Percentiles rank a stretch among this genome's conserved stretches.
Evolutionary conservation across 768 basidiomycete genomes (phyloP).

Genomic region (Chiua virens): DNA sequence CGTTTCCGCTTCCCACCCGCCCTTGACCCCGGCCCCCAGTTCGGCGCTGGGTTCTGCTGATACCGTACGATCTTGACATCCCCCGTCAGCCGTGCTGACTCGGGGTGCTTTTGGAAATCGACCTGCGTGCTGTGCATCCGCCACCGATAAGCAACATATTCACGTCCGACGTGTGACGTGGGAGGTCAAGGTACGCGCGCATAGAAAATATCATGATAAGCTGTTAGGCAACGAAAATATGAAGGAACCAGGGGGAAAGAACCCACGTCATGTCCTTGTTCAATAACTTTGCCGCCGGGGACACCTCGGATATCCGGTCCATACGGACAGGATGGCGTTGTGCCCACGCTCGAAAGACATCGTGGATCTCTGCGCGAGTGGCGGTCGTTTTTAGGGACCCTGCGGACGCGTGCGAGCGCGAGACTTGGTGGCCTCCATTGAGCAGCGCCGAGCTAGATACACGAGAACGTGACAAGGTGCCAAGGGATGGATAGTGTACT

Average conservation of each 20-base stretch:
- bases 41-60: constrained; percentile 84
- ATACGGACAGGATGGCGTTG: constrained; percentile 79
- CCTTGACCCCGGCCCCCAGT: constrained; percentile 89
- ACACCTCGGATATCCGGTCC: constrained; percentile 75
- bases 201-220: too few relatives aligned
- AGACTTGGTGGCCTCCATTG: constrained; percentile 79
- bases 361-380: constrained; percentile 65
- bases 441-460: constrained; percentile 77
- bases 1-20: constrained; percentile 45
- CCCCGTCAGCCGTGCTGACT: constrained; percentile 56
- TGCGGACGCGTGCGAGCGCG: constrained; percentile 85
- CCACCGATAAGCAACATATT: not conserved
- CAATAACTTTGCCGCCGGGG: constrained; percentile 71
- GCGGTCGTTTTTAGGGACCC: constrained; percentile 94
- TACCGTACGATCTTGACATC: constrained; percentile 83
- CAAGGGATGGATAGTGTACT: constrained; percentile 27
- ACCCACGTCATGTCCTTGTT: constrained; percentile 66
- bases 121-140: constrained; percentile 47
- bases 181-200: too few relatives aligned
- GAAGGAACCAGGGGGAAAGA: not conserved
- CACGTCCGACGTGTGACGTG: too few relatives aligned
- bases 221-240: too few relatives aligned
- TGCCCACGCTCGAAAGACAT: constrained; percentile 84
- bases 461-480: too few relatives aligned
- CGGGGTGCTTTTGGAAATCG: constrained; percentile 77